Evolutionary conservation across 148 eudicot species (phyloP), one percentile per base, ranked within the genome.

Genomic region (Heliosperma pusillum): DNA sequence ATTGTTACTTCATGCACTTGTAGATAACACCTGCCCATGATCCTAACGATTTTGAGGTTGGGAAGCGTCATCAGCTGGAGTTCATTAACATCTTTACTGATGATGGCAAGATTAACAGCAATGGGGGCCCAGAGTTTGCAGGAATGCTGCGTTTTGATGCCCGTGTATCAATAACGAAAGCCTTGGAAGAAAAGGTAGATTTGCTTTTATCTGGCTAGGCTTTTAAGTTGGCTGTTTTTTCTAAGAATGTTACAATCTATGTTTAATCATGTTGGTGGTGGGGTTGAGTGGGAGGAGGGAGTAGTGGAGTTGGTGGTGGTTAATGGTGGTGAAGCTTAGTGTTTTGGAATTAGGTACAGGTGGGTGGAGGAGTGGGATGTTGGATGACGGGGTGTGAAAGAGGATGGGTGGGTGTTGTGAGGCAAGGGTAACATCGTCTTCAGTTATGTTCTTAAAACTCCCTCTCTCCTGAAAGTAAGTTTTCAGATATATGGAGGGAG

Each of bases 11-110:
- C 59, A n/a, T 75, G 22, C 68, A 65, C 56, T 63, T 87, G 86
- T 85, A 95, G 98, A 92, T 95, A 72, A 92, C 97, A 20, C 97
- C 99, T 68, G 99, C 99, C 42, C 99, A 92, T 78, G 98, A 95
- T 80, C 97, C 94, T 55, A 90, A 95, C 81, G 99, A 92, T 87
- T 95, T 95, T 86, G 94, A 92, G 78, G 96, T 95, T 80, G 94
- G 98, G 59, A 88, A 86, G 86, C 94, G 94, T 24, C 94, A 91
- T 76, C 79, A 83, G 44, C 93, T 93, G 66, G 90, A 90, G 45
- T 93, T 85, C 77, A 93, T 93, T 73, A 93, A 89, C 76, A 88
- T 93, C 45, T 88, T 89, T 47, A 93, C 98, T 21, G 98, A 93
- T 87, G 98, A 93, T 78, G 98, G 96, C 50, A 90, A 84, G 56